Evolutionary conservation across 768 basidiomycete genomes (phyloP).

Genomic region (Strobilomyces confusus): DNA sequence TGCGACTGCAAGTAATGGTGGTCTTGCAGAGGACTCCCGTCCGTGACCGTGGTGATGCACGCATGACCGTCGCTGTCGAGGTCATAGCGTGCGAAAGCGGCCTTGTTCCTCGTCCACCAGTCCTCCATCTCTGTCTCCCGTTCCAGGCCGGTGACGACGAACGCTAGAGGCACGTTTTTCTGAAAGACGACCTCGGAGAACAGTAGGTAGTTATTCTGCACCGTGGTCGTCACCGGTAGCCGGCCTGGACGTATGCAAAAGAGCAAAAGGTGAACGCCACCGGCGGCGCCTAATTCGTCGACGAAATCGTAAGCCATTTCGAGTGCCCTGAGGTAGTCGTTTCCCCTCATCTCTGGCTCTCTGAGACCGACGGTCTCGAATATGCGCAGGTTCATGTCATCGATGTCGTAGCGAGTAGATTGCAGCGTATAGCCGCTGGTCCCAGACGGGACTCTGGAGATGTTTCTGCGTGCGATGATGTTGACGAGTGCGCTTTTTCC

Average conservation of each 20-base stretch:
- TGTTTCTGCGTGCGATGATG: neutral
- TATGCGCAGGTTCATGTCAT: slow-evolving; percentile 27
- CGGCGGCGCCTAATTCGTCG: slow-evolving; percentile 18
- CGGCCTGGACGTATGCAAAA: slow-evolving; percentile 33
- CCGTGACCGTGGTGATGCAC: slow-evolving; percentile 16
- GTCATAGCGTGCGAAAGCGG: neutral
- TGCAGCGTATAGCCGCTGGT: slow-evolving; percentile 29
- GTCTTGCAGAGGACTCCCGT: neutral
- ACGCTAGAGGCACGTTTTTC: slow-evolving; percentile 31
- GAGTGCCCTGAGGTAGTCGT: slow-evolving; percentile 27
- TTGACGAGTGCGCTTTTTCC: slow-evolving; percentile 9
- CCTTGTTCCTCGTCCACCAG: slow-evolving; percentile 8
- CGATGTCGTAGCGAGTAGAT: neutral
- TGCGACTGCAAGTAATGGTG: slow-evolving; percentile 14
- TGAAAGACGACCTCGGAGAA: slow-evolving; percentile 35
- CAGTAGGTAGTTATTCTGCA: slow-evolving; percentile 32
- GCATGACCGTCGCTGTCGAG: slow-evolving; percentile 18
- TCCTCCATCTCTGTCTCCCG: neutral
- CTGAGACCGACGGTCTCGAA: slow-evolving; percentile 32
- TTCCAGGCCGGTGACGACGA: slow-evolving; percentile 32
- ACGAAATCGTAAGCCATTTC: slow-evolving; percentile 28
- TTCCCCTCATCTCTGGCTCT: slow-evolving; percentile 27
- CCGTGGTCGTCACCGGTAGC: slow-evolving; percentile 21
- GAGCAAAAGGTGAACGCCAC: slow-evolving; percentile 25
- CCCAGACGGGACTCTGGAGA: neutral